Percentiles rank a stretch among this genome's conserved stretches.
Conservation (phyloP, 805 yeast species). For the Debaryomyces maramus region DNA sequence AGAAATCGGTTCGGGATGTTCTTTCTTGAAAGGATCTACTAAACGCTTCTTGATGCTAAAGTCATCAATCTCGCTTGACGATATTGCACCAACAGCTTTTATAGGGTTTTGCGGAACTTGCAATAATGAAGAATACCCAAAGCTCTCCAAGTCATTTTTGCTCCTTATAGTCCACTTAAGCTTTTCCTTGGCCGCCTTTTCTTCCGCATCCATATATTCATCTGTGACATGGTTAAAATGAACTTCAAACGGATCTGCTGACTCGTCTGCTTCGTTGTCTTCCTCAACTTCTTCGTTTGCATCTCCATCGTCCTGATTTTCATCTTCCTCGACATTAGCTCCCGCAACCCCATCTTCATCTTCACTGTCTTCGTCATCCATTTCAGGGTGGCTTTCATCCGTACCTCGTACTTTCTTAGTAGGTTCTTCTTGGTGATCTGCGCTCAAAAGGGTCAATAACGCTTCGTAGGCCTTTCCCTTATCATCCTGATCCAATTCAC, state of each 20-base stretch:
- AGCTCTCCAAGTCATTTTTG: constrained; percentile 17
- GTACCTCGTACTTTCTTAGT: constrained; percentile 12
- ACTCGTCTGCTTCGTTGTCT: constrained; percentile 37
- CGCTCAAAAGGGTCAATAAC: constrained; percentile 56
- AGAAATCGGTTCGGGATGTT: constrained; percentile 15
- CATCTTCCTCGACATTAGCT: constrained; percentile 25
- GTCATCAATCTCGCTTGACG: constrained; percentile 6
- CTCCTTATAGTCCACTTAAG: constrained; percentile 28
- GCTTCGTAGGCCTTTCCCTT: constrained; percentile 63
- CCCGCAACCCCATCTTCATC: constrained; percentile 32
- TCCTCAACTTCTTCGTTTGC: constrained; percentile 24
- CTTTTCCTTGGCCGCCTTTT: constrained; percentile 16
- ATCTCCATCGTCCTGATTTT: constrained; percentile 18
- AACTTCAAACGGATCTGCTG: constrained; percentile 69
- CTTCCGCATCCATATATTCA: constrained; percentile 28
- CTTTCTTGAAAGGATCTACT: constrained; percentile 17
- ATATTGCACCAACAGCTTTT: background rate
- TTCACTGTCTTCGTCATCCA: constrained; percentile 16
- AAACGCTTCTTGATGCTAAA: constrained; percentile 34
- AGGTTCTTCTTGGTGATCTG: constrained; percentile 40
- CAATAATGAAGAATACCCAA: constrained; percentile 23
- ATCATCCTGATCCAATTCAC: constrained; percentile 17
- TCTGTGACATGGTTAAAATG: constrained; percentile 66
- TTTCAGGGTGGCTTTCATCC: constrained; percentile 8
- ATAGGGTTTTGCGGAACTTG: background rate